Percentiles rank a stretch among this genome's conserved stretches.
Conservation (phyloP, 2,329 filamentous ascomycete genomes). For the Fusarium begoniae region DNA sequence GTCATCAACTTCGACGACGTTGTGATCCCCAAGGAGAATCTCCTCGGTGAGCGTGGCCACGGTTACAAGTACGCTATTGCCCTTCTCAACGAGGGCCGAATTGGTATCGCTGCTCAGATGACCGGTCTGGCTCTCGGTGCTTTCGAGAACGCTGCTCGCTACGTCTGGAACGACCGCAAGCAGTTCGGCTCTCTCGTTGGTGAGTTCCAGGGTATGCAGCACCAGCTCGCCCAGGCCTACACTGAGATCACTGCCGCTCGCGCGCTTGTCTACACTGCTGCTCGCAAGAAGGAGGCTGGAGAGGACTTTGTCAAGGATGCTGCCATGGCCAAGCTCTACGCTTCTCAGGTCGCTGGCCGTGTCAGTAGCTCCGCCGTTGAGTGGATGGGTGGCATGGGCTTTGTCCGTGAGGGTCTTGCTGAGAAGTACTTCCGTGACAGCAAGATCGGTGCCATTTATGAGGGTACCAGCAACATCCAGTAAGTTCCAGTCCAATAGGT, state of each 20-base stretch:
- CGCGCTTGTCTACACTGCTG: slow-evolving; percentile 93
- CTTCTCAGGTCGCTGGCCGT: slow-evolving; percentile 89
- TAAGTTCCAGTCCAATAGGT: slow-evolving; percentile 48
- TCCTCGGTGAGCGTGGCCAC: slow-evolving; percentile 87
- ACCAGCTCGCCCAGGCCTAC: slow-evolving; percentile 96
- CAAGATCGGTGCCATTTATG: slow-evolving; percentile 98
- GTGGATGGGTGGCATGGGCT: slow-evolving; percentile 99
- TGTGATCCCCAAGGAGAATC: slow-evolving; percentile 84
- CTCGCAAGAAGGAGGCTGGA: slow-evolving; percentile 97
- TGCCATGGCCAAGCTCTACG: slow-evolving; percentile 97
- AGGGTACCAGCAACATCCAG: slow-evolving; percentile 86
- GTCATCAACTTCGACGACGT: slow-evolving; percentile 98
- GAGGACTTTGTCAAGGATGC: slow-evolving; percentile 95
- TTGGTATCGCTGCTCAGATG: slow-evolving; percentile 99
- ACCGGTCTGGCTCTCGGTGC: slow-evolving; percentile 93
- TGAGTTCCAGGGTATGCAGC: slow-evolving; percentile 99
- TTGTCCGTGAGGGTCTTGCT: slow-evolving; percentile 92
- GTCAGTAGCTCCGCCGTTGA: slow-evolving; percentile 90
- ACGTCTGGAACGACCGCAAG: slow-evolving; percentile 98
- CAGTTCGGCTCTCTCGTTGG: slow-evolving; percentile 95
- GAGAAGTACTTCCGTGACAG: slow-evolving; percentile 98
- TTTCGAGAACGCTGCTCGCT: slow-evolving; percentile 91
- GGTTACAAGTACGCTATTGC: slow-evolving; percentile 99
- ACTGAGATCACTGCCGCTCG: slow-evolving; percentile 92
- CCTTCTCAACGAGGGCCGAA: slow-evolving; percentile 93